Evolutionary conservation across 805 yeast genomes (phyloP).

Genomic region (Zygoascus flipseniorum): DNA sequence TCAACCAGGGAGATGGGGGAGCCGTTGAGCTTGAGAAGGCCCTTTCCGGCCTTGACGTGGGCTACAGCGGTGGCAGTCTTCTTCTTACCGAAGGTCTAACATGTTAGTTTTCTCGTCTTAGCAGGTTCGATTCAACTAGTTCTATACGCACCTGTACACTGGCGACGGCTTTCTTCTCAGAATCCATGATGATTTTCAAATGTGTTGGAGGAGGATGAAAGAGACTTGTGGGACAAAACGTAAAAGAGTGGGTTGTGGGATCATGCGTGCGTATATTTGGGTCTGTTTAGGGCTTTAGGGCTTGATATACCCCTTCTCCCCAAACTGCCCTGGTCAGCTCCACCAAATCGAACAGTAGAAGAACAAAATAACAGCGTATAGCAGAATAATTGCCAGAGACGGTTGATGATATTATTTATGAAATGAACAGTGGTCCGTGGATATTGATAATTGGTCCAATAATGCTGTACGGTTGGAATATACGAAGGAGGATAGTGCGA

Average conservation of each 20-base stretch:
- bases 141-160: constrained; percentile 13
- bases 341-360: too few relatives aligned
- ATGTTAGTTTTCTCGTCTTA: neutral
- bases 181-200: constrained; percentile 4
- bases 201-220: neutral
- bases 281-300: constrained; percentile 4
- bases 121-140: neutral
- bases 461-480: too few relatives aligned
- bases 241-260: neutral
- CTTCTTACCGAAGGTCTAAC: constrained; percentile 99
- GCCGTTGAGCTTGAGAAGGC: constrained; percentile 99
- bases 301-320: too few relatives aligned
- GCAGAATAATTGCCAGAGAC: too few relatives aligned
- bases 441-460: too few relatives aligned
- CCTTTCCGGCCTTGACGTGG: constrained; percentile 98
- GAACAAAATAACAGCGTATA: too few relatives aligned
- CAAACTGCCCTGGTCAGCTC: too few relatives aligned
- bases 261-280: neutral
- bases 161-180: constrained; percentile 7
- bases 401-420: too few relatives aligned
- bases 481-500: too few relatives aligned
- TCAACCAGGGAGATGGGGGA: constrained; percentile 97
- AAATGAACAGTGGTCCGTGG: too few relatives aligned
- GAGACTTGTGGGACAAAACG: neutral
- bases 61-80: constrained; percentile 99